Base-by-base conservation (phyloP, 305 asterid genomes). In the Withania somnifera region DNA sequence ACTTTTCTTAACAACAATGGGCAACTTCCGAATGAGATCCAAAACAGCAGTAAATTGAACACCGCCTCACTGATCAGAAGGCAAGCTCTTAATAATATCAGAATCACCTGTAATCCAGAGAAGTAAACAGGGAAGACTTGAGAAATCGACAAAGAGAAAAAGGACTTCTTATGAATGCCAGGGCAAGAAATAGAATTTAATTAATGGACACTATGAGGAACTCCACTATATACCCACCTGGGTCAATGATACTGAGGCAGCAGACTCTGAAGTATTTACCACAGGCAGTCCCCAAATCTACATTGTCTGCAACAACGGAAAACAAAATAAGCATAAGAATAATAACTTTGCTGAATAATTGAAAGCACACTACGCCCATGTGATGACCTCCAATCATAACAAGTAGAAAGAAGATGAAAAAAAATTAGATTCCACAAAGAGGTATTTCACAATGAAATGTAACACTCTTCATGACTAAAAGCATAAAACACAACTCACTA, bases 201-300 rank as follows among this genome's bases (percentile, higher is more conserved):
- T 28, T 45, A 38, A 40, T 15, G 10, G n/a, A 20, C 2, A 4
- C 7, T 17, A 13, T 6, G 7, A 32, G 2, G 77, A 57, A 20
- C 6, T 14, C 22, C 32, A 19, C 51, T 9, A 32, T 22, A 63
- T 58, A 13, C 30, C 17, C 28, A 87, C 88, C 89, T 57, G 88
- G 87, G 30, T 86, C 90, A 20, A 86, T 53, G 40, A 86, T 84
- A 76, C 88, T 87, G 52, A 87, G 87, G 82, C 88, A 87, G 17
- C 82, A 84, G 2, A 87, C 90, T 26, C 88, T 73, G 87, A 13
- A 85, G 58, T 83, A 87, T 76, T 87, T 87, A 20, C 88, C 90
- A 19, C 90, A 87, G 3, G 88, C 87, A 61, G 86, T 87, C 40
- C 90, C 87, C 83, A 87, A 76, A 73, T 87, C 90, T 22, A 85